Evolutionary conservation across 2,329 filamentous ascomycete species (phyloP), one percentile per base, ranked within the genome.

Genomic region (Amauroascus niger): DNA sequence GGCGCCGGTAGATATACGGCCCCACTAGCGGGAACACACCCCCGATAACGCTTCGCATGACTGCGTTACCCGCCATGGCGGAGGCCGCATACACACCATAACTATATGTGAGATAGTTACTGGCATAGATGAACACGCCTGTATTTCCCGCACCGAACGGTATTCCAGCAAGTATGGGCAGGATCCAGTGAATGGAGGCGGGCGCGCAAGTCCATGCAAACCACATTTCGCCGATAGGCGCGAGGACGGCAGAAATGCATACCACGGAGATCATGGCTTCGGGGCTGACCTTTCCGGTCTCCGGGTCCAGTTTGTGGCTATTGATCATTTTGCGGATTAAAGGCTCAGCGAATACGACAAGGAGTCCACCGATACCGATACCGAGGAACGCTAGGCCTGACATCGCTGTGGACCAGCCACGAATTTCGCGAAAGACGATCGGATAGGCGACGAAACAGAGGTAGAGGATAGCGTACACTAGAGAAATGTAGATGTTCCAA

Each of bases 381-480:
- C 88, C 90, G 5, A 84, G 63, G 67, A 94, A 96, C 1, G 88
- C 79, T 1, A 96, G 79, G 0, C 90, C 89, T 0, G 83, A 81
- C 33, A 86, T 69, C 1, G 86, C 83, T 0, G 84, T 75, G 1
- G 76, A 76, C 90, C 89, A 96, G 56, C 87, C 87, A 16, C 90
- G 84, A 55, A 81, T 70, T 39, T 84, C 74, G 9, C 77, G 75
- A 69, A 93, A 95, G 55, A 95, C 85, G 55, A 94, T 85, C 0
- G 89, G 89, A 66, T 94, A 94, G 11, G 87, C 88, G 14, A 94
- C 84, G 71, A 95, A 95, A 69, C 88, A 94, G 30, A 95, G 81
- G 64, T 93, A 93, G 1, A 96, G 75, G 39, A 95, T 88, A 16
- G 83, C 87, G 66, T 95, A 95, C 33, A 95, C 81, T 37, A 95